These are phyloP conservation scores for Kodamaea laetipori DNA, from an alignment of 805 yeast genomes.

Conservation along the genomic window DNA sequence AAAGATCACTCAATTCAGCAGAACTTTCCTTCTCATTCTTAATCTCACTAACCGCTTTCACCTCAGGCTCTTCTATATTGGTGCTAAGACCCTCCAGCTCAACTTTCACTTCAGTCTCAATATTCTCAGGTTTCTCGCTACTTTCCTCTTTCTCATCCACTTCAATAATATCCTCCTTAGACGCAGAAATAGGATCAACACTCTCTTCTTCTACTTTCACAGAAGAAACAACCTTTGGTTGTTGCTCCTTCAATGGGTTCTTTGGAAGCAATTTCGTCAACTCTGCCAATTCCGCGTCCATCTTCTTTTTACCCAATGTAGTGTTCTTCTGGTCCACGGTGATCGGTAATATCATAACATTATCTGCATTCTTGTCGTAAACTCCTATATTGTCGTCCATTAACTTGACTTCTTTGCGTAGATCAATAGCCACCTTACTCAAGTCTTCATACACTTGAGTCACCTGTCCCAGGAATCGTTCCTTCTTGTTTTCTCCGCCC, in stretches of 20 bases:
- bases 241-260: constrained; percentile 5
- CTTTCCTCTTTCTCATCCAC: constrained; percentile 5
- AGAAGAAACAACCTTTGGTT: no score
- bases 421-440: constrained; percentile 57
- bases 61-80: not conserved
- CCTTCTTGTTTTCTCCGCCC: constrained; percentile 31
- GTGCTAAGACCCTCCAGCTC: not conserved
- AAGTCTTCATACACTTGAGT: constrained; percentile 53
- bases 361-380: constrained; percentile 44
- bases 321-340: constrained; percentile 71
- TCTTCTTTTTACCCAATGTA: constrained; percentile 60
- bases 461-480: constrained; percentile 46
- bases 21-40: not conserved
- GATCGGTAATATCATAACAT: constrained; percentile 62
- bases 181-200: constrained; percentile 1
- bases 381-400: constrained; percentile 62
- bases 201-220: constrained; percentile 1
- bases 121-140: constrained; percentile 10
- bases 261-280: constrained; percentile 11
- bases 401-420: constrained; percentile 66
- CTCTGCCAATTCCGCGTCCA: constrained; percentile 47
- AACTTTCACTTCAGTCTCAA: constrained; percentile 8
- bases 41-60: not conserved
- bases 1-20: constrained; percentile 6
- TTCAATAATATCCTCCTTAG: constrained; percentile 3